Percentiles rank a stretch among this genome's conserved stretches.
phyloP scores from a whole-genome alignment of 805 yeast species.

The Candida methanosorbosa region DNA sequence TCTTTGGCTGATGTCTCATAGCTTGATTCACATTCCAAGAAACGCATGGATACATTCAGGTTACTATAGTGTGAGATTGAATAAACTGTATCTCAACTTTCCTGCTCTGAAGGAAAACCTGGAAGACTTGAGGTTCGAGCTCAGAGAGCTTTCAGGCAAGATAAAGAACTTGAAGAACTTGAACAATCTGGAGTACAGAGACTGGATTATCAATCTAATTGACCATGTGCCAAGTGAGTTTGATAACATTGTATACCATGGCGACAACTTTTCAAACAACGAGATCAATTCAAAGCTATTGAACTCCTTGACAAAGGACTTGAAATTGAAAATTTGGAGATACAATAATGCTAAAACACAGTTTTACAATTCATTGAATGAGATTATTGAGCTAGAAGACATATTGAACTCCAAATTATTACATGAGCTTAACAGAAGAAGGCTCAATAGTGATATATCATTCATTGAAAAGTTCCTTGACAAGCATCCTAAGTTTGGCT shows the following conservation, averaged over 20 bases:
- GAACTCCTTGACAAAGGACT: slow-evolving; percentile 39
- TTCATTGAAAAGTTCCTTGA: background rate
- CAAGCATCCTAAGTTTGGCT: slow-evolving; percentile 30
- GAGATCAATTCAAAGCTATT: slow-evolving; percentile 35
- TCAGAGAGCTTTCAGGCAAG: slow-evolving; percentile 55
- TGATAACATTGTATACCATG: slow-evolving; percentile 14
- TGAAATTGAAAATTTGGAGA: slow-evolving; percentile 44
- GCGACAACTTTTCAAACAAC: slow-evolving; percentile 15
- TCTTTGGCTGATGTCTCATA: slow-evolving; percentile 81
- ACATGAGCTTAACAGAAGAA: slow-evolving; percentile 24
- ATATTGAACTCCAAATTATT: slow-evolving; percentile 33
- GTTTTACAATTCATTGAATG: slow-evolving; percentile 39
- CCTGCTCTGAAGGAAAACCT: slow-evolving; percentile 50
- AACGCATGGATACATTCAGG: slow-evolving; percentile 15
- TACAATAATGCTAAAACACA: slow-evolving; percentile 48
- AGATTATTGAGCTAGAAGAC: slow-evolving; percentile 50
- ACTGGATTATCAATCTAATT: slow-evolving; percentile 58
- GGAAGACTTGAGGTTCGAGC: slow-evolving; percentile 53
- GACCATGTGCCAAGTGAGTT: slow-evolving; percentile 34
- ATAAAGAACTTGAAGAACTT: slow-evolving; percentile 42
- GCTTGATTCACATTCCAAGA: slow-evolving; percentile 61
- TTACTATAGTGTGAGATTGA: slow-evolving; percentile 20
- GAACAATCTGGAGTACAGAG: slow-evolving; percentile 39
- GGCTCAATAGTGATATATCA: slow-evolving; percentile 1
- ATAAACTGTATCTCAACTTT: slow-evolving; percentile 38